phyloP scores from a whole-genome alignment of 495 filamentous ascomycete genomes.

The Lepidopterella palustris region DNA sequence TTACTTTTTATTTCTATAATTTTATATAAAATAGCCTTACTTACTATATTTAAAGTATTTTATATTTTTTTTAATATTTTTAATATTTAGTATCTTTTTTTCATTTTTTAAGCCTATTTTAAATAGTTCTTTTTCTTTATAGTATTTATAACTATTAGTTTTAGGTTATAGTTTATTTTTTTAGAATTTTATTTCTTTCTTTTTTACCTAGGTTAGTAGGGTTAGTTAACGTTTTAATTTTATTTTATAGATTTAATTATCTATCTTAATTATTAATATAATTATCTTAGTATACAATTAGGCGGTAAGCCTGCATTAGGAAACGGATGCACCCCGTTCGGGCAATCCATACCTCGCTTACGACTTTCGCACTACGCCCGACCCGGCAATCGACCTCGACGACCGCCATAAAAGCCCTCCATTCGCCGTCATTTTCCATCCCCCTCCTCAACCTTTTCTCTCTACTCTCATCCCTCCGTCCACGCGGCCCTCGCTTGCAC shows the following conservation, averaged over 20 bases:
- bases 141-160: too few species aligned
- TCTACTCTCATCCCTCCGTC: constrained; percentile 12
- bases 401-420: neutral
- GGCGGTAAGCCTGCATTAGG: constrained; percentile 14
- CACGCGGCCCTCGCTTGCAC: constrained; percentile 5
- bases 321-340: constrained; percentile 14
- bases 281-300: constrained; percentile 11
- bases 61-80: too few species aligned
- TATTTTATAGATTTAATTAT: neutral
- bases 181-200: too few species aligned
- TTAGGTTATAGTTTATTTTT: too few species aligned
- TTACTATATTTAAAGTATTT: too few species aligned
- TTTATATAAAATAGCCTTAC: too few species aligned
- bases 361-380: constrained; percentile 1
- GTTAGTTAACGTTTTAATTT: neutral
- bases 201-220: too few species aligned
- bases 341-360: constrained; percentile 18
- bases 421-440: neutral
- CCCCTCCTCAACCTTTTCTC: constrained; percentile 1
- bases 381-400: neutral
- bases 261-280: neutral
- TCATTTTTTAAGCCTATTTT: too few species aligned
- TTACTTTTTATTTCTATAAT: too few species aligned
- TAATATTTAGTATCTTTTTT: too few species aligned
- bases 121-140: neutral